phyloP scores from a whole-genome alignment of 169 alveolate species.

The Plasmodium yoelii region DNA sequence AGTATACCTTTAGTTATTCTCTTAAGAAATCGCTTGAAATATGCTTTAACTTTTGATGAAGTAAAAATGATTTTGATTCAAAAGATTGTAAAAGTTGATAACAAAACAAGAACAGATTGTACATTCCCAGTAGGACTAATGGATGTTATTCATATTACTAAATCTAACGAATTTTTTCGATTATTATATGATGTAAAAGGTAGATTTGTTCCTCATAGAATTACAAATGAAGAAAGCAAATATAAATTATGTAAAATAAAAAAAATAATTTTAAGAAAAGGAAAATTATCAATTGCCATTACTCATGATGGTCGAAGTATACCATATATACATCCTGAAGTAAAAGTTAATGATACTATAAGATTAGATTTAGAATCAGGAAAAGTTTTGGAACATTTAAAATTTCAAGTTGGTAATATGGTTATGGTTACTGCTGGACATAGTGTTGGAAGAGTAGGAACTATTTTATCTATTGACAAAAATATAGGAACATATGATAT shows the following conservation, averaged over 20 bases:
- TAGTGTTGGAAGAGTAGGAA: conserved; percentile 99
- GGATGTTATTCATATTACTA: conserved; percentile 96
- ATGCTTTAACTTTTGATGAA: conserved; percentile 95
- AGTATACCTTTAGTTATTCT: conserved; percentile 96
- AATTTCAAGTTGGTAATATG: conserved; percentile 95
- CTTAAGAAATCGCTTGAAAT: conserved; percentile 95
- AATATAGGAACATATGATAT: conserved; percentile 98
- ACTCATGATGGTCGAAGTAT: conserved; percentile 99
- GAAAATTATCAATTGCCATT: conserved; percentile 96
- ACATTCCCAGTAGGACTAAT: conserved; percentile 98
- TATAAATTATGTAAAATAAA: conserved; percentile 97
- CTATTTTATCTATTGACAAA: conserved; percentile 94
- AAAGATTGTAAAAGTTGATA: conserved; percentile 96
- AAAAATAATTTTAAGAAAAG: conserved; percentile 95
- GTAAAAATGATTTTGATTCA: conserved; percentile 96
- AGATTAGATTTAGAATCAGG: conserved; percentile 96
- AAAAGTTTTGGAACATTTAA: conserved; percentile 94
- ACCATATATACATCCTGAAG: conserved; percentile 98
- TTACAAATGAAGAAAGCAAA: conserved; percentile 95
- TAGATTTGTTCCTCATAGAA: conserved; percentile 95
- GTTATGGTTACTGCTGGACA: conserved; percentile 98
- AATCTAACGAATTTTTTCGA: conserved; percentile 96
- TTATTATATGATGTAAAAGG: conserved; percentile 98
- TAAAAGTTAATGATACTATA: conserved; percentile 97
- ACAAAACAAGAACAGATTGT: conserved; percentile 96